Conservation (phyloP, 2,329 filamentous ascomycete genomes). For the Calonectria naviculata region DNA sequence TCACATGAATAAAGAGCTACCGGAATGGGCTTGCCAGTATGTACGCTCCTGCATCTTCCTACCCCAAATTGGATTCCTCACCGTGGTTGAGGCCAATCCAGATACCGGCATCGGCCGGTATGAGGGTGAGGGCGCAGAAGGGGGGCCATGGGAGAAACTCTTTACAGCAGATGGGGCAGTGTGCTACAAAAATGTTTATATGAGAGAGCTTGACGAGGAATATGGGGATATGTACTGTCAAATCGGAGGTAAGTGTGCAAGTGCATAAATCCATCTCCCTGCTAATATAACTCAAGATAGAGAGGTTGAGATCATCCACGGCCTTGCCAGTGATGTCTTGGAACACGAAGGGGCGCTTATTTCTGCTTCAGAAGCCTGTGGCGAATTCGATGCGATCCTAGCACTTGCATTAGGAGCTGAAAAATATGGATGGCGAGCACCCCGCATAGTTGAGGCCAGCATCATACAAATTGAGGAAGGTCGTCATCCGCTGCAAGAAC, state of each 20-base stretch:
- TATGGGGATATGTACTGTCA: conserved; percentile 87
- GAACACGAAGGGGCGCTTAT: conserved; percentile 74
- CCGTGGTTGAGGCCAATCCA: conserved; percentile 70
- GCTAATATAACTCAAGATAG: conserved; percentile 66
- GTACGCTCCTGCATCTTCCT: conserved; percentile 86
- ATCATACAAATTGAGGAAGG: conserved; percentile 81
- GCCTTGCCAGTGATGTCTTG: conserved; percentile 77
- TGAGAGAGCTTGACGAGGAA: conserved; percentile 82
- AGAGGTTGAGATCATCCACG: conserved; percentile 89
- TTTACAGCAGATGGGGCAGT: conserved; percentile 78
- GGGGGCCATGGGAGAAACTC: conserved; percentile 79
- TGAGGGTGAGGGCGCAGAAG: conserved; percentile 65
- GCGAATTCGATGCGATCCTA: conserved; percentile 87
- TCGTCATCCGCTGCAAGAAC: conserved; percentile 87
- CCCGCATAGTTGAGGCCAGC: conserved; percentile 77
- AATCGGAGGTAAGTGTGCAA: conserved; percentile 74
- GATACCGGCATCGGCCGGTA: conserved; percentile 70
- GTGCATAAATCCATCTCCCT: not conserved
- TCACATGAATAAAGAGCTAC: conserved; percentile 71
- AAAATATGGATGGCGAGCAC: conserved; percentile 77
- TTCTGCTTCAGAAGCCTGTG: conserved; percentile 81
- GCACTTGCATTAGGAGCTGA: conserved; percentile 83
- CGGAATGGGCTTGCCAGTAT: conserved; percentile 64
- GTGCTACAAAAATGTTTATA: conserved; percentile 89
- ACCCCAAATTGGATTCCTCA: conserved; percentile 91